Percentiles rank a stretch among this genome's conserved stretches.
Evolutionary conservation across 768 basidiomycete species (phyloP).

Genomic region (Trametes maxima): DNA sequence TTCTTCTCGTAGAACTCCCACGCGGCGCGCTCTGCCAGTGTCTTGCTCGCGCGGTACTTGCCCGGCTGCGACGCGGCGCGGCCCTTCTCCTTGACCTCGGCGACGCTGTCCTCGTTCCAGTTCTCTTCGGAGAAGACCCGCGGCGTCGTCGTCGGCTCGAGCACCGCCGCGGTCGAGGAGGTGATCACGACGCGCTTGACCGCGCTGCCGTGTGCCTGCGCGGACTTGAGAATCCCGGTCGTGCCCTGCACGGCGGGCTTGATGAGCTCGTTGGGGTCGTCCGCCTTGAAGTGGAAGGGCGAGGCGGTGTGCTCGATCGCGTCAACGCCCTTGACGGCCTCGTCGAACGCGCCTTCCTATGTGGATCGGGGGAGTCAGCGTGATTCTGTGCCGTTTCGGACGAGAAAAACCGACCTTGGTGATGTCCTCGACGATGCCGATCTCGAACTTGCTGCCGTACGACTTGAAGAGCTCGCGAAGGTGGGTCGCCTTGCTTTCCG

Average conservation of each 20-base stretch:
- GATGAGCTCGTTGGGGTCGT: constrained; percentile 58
- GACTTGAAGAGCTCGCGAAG: constrained; percentile 55
- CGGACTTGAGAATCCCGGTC: constrained; percentile 58
- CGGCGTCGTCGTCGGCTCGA: constrained; percentile 26
- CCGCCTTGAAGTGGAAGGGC: constrained; percentile 51
- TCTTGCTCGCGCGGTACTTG: constrained; percentile 62
- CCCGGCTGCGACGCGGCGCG: constrained; percentile 38
- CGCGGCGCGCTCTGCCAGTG: constrained; percentile 60
- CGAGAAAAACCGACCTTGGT: constrained; percentile 40
- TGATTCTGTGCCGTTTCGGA: no score
- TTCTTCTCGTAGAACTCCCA: constrained; percentile 52
- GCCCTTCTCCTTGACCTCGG: constrained; percentile 51
- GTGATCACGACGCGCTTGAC: constrained; percentile 68
- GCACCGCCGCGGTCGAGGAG: constrained; percentile 54
- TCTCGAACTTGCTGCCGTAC: constrained; percentile 60
- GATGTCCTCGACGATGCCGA: constrained; percentile 73
- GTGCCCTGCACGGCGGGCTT: constrained; percentile 76
- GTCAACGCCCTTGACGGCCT: constrained; percentile 75
- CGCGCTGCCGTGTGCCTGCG: constrained; percentile 45
- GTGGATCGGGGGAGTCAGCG: not conserved
- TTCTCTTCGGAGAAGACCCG: constrained; percentile 49
- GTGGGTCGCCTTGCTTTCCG: constrained; percentile 57
- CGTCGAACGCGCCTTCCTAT: constrained; percentile 72
- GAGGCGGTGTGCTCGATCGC: constrained; percentile 73
- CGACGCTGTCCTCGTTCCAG: constrained; percentile 59